phyloP scores from a whole-genome alignment of 768 basidiomycete genomes.

The Pisolithus marmoratus region DNA sequence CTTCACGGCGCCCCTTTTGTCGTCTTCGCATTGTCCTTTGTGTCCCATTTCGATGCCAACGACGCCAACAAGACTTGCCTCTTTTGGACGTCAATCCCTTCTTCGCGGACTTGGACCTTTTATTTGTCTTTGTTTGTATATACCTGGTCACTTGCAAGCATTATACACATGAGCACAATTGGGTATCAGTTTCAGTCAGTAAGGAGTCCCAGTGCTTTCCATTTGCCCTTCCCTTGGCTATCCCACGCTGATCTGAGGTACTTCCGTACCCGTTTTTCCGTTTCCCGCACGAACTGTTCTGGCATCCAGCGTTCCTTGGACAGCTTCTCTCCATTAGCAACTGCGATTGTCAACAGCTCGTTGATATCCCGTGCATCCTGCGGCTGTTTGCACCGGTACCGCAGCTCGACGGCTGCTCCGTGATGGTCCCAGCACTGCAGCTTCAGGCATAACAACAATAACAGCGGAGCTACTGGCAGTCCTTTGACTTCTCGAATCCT shows the following conservation, averaged over 20 bases:
- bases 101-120: slow-evolving; percentile 11
- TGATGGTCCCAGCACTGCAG: slow-evolving; percentile 41
- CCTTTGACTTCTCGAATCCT: not conserved
- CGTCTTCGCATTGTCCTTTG: slow-evolving; percentile 21
- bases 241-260: not conserved
- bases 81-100: slow-evolving; percentile 9
- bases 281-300: slow-evolving; percentile 22
- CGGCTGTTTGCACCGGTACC: slow-evolving; percentile 34
- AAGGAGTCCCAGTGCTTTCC: not conserved
- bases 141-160: too few relatives aligned
- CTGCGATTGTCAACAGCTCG: slow-evolving; percentile 36
- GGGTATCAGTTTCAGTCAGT: not conserved
- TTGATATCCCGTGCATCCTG: slow-evolving; percentile 38
- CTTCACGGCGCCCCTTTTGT: slow-evolving; percentile 16
- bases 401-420: slow-evolving; percentile 19
- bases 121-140: slow-evolving; percentile 11
- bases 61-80: slow-evolving; percentile 17
- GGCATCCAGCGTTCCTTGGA: slow-evolving; percentile 23
- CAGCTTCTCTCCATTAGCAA: slow-evolving; percentile 5
- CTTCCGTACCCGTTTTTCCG: slow-evolving; percentile 15
- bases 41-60: slow-evolving; percentile 1
- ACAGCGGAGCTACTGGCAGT: slow-evolving; percentile 35
- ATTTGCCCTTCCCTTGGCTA: not conserved
- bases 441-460: slow-evolving; percentile 36
- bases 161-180: too few relatives aligned